Percentiles rank a stretch among this genome's conserved stretches.
Conservation (phyloP, 305 asterid species). For the Plantago rigida region DNA sequence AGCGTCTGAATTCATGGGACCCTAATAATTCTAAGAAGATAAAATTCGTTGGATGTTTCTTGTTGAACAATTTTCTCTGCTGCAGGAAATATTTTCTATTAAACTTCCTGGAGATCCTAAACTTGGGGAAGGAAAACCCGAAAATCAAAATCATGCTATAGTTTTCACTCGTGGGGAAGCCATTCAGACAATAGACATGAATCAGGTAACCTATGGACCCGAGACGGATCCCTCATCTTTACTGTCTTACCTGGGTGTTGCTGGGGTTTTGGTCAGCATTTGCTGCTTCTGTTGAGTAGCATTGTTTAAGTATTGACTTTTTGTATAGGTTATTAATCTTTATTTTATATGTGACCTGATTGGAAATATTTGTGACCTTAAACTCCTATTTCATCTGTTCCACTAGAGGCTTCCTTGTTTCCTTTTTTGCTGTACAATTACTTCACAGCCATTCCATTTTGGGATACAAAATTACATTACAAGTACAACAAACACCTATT, state of each 20-base stretch:
- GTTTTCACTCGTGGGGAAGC: conserved; percentile 95
- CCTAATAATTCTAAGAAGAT: no score
- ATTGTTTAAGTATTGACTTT: conserved; percentile 13
- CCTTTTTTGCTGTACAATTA: no score
- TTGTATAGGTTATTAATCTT: neutral
- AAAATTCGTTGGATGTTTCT: neutral
- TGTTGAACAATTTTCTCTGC: conserved; percentile 16
- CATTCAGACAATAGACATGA: conserved; percentile 95
- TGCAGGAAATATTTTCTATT: conserved; percentile 79
- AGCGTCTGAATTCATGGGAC: no score
- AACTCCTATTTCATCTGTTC: no score
- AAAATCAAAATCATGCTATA: conserved; percentile 91
- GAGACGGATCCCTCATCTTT: conserved; percentile 7
- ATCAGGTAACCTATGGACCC: conserved; percentile 52
- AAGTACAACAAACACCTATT: no score
- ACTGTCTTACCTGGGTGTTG: neutral
- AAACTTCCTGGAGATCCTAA: conserved; percentile 98
- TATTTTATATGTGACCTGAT: conserved; percentile 5
- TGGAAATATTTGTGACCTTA: no score
- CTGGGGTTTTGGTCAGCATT: conserved; percentile 14
- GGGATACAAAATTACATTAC: no score
- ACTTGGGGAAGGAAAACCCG: conserved; percentile 99
- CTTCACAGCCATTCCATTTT: no score
- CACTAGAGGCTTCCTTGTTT: no score
- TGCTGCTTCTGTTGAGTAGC: neutral